phyloP scores from a whole-genome alignment of 1,284 basidiomycete genomes.

The Earliella scabrosa region DNA sequence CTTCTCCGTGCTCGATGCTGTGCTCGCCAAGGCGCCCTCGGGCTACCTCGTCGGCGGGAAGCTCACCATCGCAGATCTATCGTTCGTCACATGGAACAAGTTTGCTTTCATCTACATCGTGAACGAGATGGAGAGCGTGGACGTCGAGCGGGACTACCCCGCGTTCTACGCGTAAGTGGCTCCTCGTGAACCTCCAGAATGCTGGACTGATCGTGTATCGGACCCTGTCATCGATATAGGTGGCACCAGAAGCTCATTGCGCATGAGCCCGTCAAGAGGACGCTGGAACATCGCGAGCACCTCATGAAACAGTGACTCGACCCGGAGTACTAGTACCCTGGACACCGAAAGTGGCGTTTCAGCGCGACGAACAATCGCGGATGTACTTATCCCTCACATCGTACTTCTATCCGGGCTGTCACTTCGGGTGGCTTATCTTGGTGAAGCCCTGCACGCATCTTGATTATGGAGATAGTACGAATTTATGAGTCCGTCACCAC shows the following conservation, averaged over 20 bases:
- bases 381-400: no score
- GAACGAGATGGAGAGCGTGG: conserved; percentile 8
- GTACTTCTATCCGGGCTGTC: no score
- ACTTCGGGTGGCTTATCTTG: no score
- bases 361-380: no score
- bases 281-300: no score
- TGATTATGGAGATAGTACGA: no score
- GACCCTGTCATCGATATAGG: neutral
- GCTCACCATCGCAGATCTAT: conserved; percentile 29
- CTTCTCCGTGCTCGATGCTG: conserved; percentile 35
- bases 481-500: no score
- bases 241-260: neutral
- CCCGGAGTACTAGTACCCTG: no score
- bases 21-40: conserved; percentile 25
- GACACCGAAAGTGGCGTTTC: no score
- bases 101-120: conserved; percentile 10
- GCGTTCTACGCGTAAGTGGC: conserved; percentile 19
- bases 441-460: no score
- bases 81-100: conserved; percentile 27
- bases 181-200: neutral
- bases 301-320: no score
- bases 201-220: neutral
- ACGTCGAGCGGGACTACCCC: conserved; percentile 23
- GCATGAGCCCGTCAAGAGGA: neutral
- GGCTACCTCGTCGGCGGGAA: conserved; percentile 28